Evolutionary conservation across 1,284 basidiomycete genomes (phyloP), one percentile per base, ranked within the genome.

Genomic region (Apiotrichum gracile): DNA sequence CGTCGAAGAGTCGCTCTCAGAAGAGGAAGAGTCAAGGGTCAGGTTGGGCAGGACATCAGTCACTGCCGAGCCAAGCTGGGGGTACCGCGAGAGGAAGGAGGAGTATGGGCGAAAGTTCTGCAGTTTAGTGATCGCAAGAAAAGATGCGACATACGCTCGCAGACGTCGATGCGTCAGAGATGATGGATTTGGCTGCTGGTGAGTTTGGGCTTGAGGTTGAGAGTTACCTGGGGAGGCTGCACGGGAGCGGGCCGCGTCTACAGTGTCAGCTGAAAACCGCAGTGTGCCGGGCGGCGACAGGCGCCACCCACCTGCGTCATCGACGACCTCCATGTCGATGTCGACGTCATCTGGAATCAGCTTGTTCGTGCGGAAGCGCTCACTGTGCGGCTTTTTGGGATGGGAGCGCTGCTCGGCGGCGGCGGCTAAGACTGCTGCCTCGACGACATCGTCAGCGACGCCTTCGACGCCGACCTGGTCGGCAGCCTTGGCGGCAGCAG

Each of bases 11-110:
- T 38, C 35, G 25, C 7, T 7, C 13, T 26, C 25, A 14, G n/a
- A 12, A 12, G 22, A 34, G n/a, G 35, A 21, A 38, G 34, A 27
- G 46, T 38, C 19, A 27, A 22, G 14, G 35, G n/a, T 16, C 14
- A 31, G 29, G 27, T 44, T 21, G 7, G 41, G 25, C 24, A 38
- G 26, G 37, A 37, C 27, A 6, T 22, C 40, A 21, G 38, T 25
- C 4, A 31, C 27, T n/a, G 48, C 26, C 16, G 52, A 31, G 10
- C 9, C 27, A 6, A 73, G 61, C 42, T 66, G 65, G n/a, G 66
- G 70, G 46, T 72, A 72, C 21, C 62, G 65, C 7, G 55, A 40
- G 3, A 70, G 60, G 16, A 72, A 47, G 2, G 69, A 61, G 16
- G 58, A 45, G 51, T 71, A 71, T 4, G 57, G 47, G 13, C 34